Evolutionary conservation across 768 basidiomycete species (phyloP).

Genomic region (Amanita muscaria): DNA sequence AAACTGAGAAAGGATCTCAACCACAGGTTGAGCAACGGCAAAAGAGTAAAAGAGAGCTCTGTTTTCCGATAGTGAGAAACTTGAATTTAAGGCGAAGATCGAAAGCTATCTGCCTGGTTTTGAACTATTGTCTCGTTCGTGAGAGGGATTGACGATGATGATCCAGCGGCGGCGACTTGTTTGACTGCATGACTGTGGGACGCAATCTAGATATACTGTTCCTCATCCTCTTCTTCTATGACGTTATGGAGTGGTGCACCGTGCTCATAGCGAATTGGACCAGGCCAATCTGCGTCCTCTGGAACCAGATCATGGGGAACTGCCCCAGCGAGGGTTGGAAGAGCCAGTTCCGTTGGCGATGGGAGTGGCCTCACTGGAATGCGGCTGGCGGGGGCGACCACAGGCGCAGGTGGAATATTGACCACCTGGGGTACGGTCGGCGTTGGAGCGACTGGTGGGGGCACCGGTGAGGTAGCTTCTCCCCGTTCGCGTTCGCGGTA

Average conservation of each 20-base stretch:
- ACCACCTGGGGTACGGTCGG: conserved; percentile 1
- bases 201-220: too few relatives aligned
- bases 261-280: conserved; percentile 69
- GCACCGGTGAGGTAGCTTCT: background rate
- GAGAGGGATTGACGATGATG: too few relatives aligned
- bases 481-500: conserved; percentile 64
- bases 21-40: too few relatives aligned
- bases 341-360: background rate
- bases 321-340: background rate
- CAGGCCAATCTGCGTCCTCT: conserved; percentile 32
- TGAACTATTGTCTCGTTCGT: too few relatives aligned
- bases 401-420: conserved; percentile 11
- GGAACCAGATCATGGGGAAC: background rate
- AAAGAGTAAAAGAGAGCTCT: too few relatives aligned
- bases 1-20: too few relatives aligned
- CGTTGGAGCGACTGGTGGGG: background rate
- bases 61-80: too few relatives aligned
- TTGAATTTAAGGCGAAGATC: too few relatives aligned
- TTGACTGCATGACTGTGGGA: too few relatives aligned
- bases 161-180: too few relatives aligned
- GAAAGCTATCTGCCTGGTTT: too few relatives aligned
- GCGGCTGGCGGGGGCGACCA: conserved; percentile 8
- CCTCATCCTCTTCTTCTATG: conserved; percentile 74
- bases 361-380: conserved; percentile 4
- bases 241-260: conserved; percentile 85